Evolutionary conservation across 768 basidiomycete genomes (phyloP).

Genomic region (Phanerochaete sordida): DNA sequence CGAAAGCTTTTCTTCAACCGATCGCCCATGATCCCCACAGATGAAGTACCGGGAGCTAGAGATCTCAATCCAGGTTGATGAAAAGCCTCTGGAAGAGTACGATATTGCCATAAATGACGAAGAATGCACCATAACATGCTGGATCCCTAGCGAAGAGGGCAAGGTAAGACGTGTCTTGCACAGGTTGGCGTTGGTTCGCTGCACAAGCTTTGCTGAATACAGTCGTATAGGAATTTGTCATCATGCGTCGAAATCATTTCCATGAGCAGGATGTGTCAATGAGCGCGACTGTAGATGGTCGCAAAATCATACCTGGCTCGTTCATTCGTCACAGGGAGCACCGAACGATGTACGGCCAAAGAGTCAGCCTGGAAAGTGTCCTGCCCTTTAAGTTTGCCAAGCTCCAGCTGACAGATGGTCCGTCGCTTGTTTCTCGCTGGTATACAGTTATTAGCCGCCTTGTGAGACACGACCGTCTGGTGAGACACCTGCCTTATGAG

Average conservation of each 20-base stretch:
- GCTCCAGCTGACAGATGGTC: neutral
- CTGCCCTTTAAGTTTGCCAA: neutral
- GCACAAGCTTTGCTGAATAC: too few species aligned
- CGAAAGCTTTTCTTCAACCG: neutral
- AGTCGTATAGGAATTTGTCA: neutral
- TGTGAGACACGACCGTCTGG: too few species aligned
- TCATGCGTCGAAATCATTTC: neutral
- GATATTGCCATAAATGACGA: neutral
- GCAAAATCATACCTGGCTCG: neutral
- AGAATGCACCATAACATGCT: neutral
- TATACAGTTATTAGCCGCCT: too few species aligned
- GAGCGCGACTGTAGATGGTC: neutral
- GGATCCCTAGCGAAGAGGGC: neutral
- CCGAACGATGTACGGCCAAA: too few species aligned
- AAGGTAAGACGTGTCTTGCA: neutral
- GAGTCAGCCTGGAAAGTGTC: neutral
- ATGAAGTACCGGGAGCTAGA: neutral
- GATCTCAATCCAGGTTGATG: neutral
- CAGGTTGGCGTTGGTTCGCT: too few species aligned
- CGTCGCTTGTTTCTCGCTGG: too few species aligned
- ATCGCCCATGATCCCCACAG: neutral
- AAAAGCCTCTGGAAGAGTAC: neutral
- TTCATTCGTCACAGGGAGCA: too few species aligned
- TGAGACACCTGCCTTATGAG: too few species aligned
- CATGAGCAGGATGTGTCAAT: neutral